Evolutionary conservation across 371 early-diverging fungal species (phyloP).

Genomic region (Lichtheimia ramosa): DNA sequence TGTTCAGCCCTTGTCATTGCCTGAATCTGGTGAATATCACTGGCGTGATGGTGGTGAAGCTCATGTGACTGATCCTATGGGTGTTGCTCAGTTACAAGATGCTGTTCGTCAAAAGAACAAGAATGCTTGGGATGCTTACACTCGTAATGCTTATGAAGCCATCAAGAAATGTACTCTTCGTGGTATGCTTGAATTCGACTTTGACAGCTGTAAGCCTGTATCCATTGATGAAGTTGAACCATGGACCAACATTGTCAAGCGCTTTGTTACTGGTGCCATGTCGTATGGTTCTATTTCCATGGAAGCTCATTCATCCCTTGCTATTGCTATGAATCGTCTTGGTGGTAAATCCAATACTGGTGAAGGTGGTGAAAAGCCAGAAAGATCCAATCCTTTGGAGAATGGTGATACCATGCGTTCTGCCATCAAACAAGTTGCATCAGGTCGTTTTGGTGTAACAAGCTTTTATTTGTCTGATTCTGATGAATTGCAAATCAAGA

Average conservation of each 20-base stretch:
- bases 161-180: slow-evolving; percentile 93
- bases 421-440: slow-evolving; percentile 97
- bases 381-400: slow-evolving; percentile 66
- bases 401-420: slow-evolving; percentile 87
- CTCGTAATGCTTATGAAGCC: slow-evolving; percentile 74
- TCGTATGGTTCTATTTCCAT: slow-evolving; percentile 95
- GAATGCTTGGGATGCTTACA: slow-evolving; percentile 83
- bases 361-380: slow-evolving; percentile 96
- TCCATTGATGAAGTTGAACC: slow-evolving; percentile 95
- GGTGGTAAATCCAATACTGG: slow-evolving; percentile 98
- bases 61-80: slow-evolving; percentile 89
- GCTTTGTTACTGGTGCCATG: slow-evolving; percentile 98
- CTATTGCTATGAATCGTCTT: slow-evolving; percentile 92
- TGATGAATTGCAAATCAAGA: slow-evolving; percentile 97
- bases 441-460: slow-evolving; percentile 97
- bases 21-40: slow-evolving; percentile 95
- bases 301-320: slow-evolving; percentile 94
- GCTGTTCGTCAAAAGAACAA: slow-evolving; percentile 93
- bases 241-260: slow-evolving; percentile 93
- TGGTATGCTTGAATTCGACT: slow-evolving; percentile 91
- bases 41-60: slow-evolving; percentile 93
- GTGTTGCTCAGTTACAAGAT: slow-evolving; percentile 92
- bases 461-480: slow-evolving; percentile 90
- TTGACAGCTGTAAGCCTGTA: slow-evolving; percentile 69
- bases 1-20: slow-evolving; percentile 67